Evolutionary conservation across 768 basidiomycete genomes (phyloP).

Genomic region (Hygrophorus russula): DNA sequence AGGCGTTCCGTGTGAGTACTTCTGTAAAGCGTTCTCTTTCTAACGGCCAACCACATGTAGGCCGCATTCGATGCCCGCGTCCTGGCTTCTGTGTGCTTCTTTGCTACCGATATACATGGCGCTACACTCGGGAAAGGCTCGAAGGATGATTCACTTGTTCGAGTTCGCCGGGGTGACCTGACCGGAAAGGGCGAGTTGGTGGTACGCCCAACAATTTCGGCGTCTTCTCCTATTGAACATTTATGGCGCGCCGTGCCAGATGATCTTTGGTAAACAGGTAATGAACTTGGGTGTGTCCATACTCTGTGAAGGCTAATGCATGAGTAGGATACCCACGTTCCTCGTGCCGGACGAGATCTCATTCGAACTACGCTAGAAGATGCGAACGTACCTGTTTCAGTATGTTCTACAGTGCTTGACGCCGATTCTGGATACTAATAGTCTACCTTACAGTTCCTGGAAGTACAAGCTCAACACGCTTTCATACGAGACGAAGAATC

Average conservation of each 20-base stretch:
- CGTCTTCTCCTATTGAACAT: not conserved
- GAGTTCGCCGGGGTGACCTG: conserved; percentile 67
- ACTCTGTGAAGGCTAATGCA: not conserved
- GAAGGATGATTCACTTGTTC: conserved; percentile 69
- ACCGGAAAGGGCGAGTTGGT: conserved; percentile 74
- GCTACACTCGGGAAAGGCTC: conserved; percentile 80
- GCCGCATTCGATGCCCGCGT: conserved; percentile 84
- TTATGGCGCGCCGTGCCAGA: conserved; percentile 25
- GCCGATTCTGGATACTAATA: not conserved
- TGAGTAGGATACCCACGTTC: conserved; percentile 81
- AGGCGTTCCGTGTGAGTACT: conserved; percentile 31
- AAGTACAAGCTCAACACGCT: conserved; percentile 95
- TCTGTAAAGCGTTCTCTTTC: not conserved
- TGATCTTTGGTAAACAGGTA: conserved; percentile 95
- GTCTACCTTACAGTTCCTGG: conserved; percentile 54
- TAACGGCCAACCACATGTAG: conserved; percentile 23
- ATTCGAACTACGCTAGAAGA: conserved; percentile 81
- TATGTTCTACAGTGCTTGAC: conserved; percentile 17
- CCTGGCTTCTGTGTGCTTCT: conserved; percentile 82
- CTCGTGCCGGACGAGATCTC: conserved; percentile 74
- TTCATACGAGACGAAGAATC: conserved; percentile 89
- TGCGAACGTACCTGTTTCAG: conserved; percentile 57
- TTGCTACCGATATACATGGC: conserved; percentile 87
- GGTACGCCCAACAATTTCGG: conserved; percentile 28
- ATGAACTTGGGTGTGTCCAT: not conserved